phyloP scores from a whole-genome alignment of 192 early-diverging fungal genomes.

The Coemansia sp. region DNA sequence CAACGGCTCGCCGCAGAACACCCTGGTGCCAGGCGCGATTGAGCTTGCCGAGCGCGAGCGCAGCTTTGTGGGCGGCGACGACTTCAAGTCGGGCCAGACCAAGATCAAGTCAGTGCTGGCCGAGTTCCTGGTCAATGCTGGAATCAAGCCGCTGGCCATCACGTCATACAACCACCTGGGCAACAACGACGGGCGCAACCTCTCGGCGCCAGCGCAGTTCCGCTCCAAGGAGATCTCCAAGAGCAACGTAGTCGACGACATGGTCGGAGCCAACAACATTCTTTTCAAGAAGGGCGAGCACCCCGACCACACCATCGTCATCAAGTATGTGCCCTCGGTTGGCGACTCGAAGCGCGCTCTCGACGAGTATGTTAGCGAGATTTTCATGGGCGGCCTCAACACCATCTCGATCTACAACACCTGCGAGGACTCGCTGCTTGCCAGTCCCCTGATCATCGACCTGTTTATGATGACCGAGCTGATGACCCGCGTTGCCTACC shows the following conservation, averaged over 20 bases:
- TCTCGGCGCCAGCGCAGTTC: slow-evolving; percentile 97
- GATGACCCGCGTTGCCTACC: slow-evolving; percentile 94
- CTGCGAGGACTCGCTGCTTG: slow-evolving; percentile 98
- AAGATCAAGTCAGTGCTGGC: slow-evolving; percentile 99
- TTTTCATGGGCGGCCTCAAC: slow-evolving; percentile 98
- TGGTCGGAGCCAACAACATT: slow-evolving; percentile 93
- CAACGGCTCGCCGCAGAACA: slow-evolving; percentile 99
- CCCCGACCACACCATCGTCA: slow-evolving; percentile 89
- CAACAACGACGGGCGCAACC: slow-evolving; percentile 99
- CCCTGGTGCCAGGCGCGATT: slow-evolving; percentile 94
- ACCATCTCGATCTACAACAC: slow-evolving; percentile 98
- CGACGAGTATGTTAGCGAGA: slow-evolving; percentile 98
- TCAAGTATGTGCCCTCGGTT: slow-evolving; percentile 97
- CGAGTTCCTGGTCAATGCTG: slow-evolving; percentile 97
- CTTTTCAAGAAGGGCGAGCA: slow-evolving; percentile 80
- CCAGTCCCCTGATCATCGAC: slow-evolving; percentile 96
- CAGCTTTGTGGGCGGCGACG: slow-evolving; percentile 96
- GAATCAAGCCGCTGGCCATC: slow-evolving; percentile 96
- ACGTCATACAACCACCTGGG: slow-evolving; percentile 98
- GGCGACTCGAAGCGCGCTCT: slow-evolving; percentile 97
- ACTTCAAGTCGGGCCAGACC: slow-evolving; percentile 99
- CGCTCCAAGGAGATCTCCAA: slow-evolving; percentile 99
- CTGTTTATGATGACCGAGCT: slow-evolving; percentile 93
- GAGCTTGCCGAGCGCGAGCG: slow-evolving; percentile 84
- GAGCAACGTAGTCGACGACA: slow-evolving; percentile 98